phyloP scores from a whole-genome alignment of 305 asterid genomes.

The Rubia occidens region DNA sequence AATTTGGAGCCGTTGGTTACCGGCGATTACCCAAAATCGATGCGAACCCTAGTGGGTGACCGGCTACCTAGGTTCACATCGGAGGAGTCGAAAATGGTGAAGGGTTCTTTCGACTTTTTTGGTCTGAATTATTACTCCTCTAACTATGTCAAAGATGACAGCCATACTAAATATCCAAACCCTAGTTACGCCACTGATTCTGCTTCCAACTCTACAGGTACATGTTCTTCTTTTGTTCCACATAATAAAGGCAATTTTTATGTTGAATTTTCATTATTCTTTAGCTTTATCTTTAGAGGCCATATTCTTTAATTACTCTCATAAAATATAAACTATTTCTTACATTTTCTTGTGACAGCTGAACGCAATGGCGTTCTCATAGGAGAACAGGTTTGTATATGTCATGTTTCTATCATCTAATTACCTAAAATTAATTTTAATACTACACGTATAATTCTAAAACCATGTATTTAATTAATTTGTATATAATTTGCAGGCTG shows the following conservation, averaged over 20 bases:
- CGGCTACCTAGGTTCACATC: slow-evolving; percentile 6
- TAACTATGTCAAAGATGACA: neutral
- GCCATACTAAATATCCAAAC: neutral
- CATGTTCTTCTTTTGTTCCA: too few species aligned
- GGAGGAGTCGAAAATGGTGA: neutral
- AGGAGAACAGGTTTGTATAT: slow-evolving; percentile 2
- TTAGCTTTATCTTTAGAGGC: too few species aligned
- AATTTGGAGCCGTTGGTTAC: slow-evolving; percentile 13
- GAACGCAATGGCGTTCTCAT: neutral
- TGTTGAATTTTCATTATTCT: too few species aligned
- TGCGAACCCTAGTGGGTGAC: slow-evolving; percentile 2
- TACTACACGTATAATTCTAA: too few species aligned
- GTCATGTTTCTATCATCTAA: neutral
- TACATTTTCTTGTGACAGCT: neutral
- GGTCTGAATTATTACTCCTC: slow-evolving; percentile 5
- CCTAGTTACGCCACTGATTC: neutral
- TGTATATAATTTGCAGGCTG: neutral
- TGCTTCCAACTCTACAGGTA: neutral
- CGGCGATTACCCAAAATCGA: slow-evolving; percentile 8
- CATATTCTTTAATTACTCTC: too few species aligned
- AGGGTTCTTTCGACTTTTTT: slow-evolving; percentile 14
- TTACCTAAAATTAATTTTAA: too few species aligned
- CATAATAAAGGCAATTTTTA: too few species aligned
- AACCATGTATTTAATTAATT: neutral
- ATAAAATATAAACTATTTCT: neutral